Evolutionary conservation across 768 basidiomycete genomes (phyloP), one percentile per base, ranked within the genome.

Genomic region (Cyclocybe cylindracea): DNA sequence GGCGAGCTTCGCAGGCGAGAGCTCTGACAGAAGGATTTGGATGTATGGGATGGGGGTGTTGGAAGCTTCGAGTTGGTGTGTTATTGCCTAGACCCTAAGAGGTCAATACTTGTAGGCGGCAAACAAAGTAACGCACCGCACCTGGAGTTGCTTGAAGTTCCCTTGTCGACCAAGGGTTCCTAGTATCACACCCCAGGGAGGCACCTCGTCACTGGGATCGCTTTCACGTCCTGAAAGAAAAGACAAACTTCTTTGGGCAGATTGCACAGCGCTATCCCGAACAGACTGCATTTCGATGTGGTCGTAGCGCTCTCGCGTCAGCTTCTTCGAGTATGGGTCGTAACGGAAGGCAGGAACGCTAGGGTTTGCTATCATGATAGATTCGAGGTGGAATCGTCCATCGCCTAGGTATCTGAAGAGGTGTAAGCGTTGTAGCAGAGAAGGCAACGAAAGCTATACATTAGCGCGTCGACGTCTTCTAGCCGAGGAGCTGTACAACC

Each of bases 361-460:
- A 0, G 97, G 97, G 67, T 99, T 99, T n/a, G 94, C 94, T 53
- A 99, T 97, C 97, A 99, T 99, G 66, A 98, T 94, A 10, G 93
- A 91, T 70, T 99, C 97, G 13, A 98, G 80, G 66, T 98, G 97
- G 75, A 99, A 99, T 8, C 97, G 88, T 16, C 97, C 97, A 61
- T 99, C 97, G 13, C 97, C 97, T 24, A 99, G 82, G 68, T 98
- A 99, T 61, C 94, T 97, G 35, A 52, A 39, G 50, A 54, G 39
- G 37, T 39, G 18, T 19, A 16, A 32, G 24, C 50, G 24, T 42
- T 14, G 33, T 24, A 46, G 16, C 32, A 10, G 46, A 10, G 29
- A 53, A 51, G 33, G n/a, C n/a, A 37, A 46, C 43, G 44, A 35
- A 40, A 34, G 14, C 71, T 86, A 46, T 71, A 96, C 94, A 99